phyloP scores from a whole-genome alignment of 495 filamentous ascomycete genomes.

The Hypoxylon lienhwacheense region DNA sequence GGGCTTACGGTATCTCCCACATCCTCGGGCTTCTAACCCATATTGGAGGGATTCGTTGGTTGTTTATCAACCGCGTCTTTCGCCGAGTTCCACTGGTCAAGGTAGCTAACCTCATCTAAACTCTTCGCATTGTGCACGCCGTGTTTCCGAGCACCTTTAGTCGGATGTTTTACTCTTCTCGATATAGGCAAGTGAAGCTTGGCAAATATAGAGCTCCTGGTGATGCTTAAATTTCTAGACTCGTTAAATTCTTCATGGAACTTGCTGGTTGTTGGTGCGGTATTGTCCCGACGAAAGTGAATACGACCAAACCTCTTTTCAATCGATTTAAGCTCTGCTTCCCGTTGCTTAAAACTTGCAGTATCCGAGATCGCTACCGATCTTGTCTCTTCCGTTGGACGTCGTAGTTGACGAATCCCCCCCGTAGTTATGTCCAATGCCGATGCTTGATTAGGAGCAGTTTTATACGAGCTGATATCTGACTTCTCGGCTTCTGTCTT shows the following conservation, averaged over 20 bases:
- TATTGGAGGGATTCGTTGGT: not conserved
- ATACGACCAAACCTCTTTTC: conserved; percentile 41
- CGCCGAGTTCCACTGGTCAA: not conserved
- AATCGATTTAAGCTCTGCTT: conserved; percentile 33
- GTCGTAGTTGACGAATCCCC: not conserved
- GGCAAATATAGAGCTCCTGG: conserved; percentile 38
- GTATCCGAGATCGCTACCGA: conserved; percentile 25
- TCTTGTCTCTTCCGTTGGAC: conserved; percentile 10
- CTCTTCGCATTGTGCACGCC: not conserved
- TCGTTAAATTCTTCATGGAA: conserved; percentile 40
- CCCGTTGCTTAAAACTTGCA: conserved; percentile 33
- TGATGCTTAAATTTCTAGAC: conserved; percentile 8
- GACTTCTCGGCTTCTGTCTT: conserved; percentile 36
- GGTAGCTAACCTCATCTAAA: not conserved
- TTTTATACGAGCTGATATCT: conserved; percentile 36
- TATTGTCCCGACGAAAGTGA: conserved; percentile 35
- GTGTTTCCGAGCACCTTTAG: conserved; percentile 19
- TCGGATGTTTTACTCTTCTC: conserved; percentile 30
- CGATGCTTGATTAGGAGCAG: conserved; percentile 29
- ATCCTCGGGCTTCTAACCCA: not conserved
- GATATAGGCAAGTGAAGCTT: conserved; percentile 40
- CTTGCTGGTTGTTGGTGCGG: conserved; percentile 34
- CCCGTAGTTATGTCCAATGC: conserved; percentile 14
- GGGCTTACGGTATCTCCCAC: not conserved
- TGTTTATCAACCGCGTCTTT: not conserved